Evolutionary conservation across 768 basidiomycete genomes (phyloP), one percentile per base, ranked within the genome.

Genomic region (Amanita muscaria): DNA sequence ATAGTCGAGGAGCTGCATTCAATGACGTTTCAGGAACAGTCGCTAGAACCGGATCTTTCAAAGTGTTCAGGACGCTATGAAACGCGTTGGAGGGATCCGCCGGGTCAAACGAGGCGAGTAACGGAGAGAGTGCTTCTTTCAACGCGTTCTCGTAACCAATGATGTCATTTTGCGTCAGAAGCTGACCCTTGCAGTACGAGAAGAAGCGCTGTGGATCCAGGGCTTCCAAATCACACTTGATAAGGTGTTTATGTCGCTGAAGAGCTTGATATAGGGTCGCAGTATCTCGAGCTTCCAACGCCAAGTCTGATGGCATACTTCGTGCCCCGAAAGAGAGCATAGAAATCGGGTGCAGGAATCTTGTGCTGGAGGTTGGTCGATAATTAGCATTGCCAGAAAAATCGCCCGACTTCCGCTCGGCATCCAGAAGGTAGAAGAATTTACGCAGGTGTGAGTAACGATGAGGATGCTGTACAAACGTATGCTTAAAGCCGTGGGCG

Each of bases 371-470:
- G 0, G 69, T 72, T 18, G 64, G 56, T 47, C 59, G 44, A 50
- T 73, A 59, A 1, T 60, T 40, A 10, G 55, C 40, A 22, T 80
- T 54, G 10, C 72, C 68, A 30, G 41, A 50, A 59, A 72, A 46
- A 29, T 38, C 18, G 18, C 29, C 22, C 8, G 46, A 77, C 38
- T n/a, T 14, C 4, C 27, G 12, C 1, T 53, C 41, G 6, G 49
- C 49, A 9, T 59, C 56, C 15, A 65, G 50, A 27, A 65, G 56
- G 52, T 83, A 86, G 46, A 63, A 68, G 55, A 73, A 83, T 56
- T 86, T 86, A 34, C 84, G 73, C 2, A 86, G 69, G 51, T 84
- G 81, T 3, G 81, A 84, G 56, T 83, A 86, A 9, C 83, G 75
- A 58, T 84, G 76, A 1, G 72, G 74, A 56, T 83, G 78, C 42